Evolutionary conservation across 2,329 filamentous ascomycete genomes (phyloP), one percentile per base, ranked within the genome.

Genomic region (Cladosporium sp.): DNA sequence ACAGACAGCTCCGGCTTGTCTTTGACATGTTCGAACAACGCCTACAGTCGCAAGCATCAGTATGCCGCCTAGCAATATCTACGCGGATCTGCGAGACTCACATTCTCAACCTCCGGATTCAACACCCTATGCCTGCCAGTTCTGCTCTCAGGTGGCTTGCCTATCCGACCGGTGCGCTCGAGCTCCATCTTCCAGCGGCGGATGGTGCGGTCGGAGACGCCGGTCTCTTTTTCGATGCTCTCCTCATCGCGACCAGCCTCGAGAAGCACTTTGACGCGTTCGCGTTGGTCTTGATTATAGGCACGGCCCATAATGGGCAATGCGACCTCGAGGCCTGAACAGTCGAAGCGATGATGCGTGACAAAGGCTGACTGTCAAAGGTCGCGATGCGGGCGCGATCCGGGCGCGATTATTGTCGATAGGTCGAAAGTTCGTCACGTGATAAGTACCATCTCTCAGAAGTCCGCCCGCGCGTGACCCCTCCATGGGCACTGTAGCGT

Each of bases 181-280:
- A 72, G 65, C 61, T 72, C 70, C 44, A 71, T 63, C 62, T 72
- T 72, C 70, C 70, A 72, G 56, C 70, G 61, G 24, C 70, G 60
- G 36, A 70, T 69, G 32, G 65, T 68, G 58, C 70, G 65, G 58
- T 72, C 70, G 47, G 66, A 69, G 35, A 72, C 70, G 57, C 68
- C 68, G 15, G 70, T 72, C 58, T 71, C 68, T 49, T 69, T 68
- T 64, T 72, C 70, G 56, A 72, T 72, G 19, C 61, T 58, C 50
- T 70, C 68, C 55, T 72, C 70, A 62, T 71, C 70, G 58, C 65
- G 63, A 8, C 69, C 69, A 32, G 63, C 58, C 57, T 72, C 70
- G 48, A 72, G 66, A 49, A 71, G 58, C 5, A 47, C 58, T 52
- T 64, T 63, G 59, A 70, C 68, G 42, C 62, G 64, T 32, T 61